Evolutionary conservation across 495 filamentous ascomycete genomes (phyloP).

Genomic region (Hypoxylon fuscum): DNA sequence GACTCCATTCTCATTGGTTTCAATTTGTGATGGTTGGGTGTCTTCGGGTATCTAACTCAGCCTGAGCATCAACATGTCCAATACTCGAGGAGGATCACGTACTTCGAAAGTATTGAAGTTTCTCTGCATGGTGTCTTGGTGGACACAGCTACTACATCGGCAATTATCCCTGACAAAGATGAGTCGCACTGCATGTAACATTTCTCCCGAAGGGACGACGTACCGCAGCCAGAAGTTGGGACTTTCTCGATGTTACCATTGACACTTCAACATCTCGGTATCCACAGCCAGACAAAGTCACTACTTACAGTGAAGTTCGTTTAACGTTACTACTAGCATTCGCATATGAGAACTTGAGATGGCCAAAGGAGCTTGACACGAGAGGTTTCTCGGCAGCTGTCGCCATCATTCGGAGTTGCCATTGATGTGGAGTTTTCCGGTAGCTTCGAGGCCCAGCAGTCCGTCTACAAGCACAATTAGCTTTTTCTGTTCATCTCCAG

Average conservation of each 20-base stretch:
- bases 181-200: slow-evolving; percentile 6
- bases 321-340: slow-evolving; percentile 1
- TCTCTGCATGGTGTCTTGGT: slow-evolving; percentile 80
- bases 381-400: slow-evolving; percentile 20
- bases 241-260: slow-evolving; percentile 31
- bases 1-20: slow-evolving; percentile 46
- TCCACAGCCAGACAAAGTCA: background rate
- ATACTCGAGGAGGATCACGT: slow-evolving; percentile 4
- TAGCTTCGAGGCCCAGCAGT: background rate
- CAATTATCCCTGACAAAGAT: slow-evolving; percentile 73
- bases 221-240: slow-evolving; percentile 54
- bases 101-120: slow-evolving; percentile 72
- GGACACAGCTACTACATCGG: slow-evolving; percentile 75
- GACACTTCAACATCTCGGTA: background rate
- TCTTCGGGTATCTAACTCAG: slow-evolving; percentile 59
- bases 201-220: slow-evolving; percentile 15
- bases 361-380: slow-evolving; percentile 25
- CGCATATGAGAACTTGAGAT: slow-evolving; percentile 20
- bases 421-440: background rate
- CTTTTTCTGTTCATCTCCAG: background rate
- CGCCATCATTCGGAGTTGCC: slow-evolving; percentile 16
- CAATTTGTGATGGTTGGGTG: slow-evolving; percentile 51
- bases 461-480: slow-evolving; percentile 18
- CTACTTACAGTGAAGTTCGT: slow-evolving; percentile 39
- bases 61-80: slow-evolving; percentile 4